Percentiles rank a stretch among this genome's conserved stretches.
Evolutionary conservation across 345 rosid species (phyloP).

Genomic region (Gossypium anomalum): DNA sequence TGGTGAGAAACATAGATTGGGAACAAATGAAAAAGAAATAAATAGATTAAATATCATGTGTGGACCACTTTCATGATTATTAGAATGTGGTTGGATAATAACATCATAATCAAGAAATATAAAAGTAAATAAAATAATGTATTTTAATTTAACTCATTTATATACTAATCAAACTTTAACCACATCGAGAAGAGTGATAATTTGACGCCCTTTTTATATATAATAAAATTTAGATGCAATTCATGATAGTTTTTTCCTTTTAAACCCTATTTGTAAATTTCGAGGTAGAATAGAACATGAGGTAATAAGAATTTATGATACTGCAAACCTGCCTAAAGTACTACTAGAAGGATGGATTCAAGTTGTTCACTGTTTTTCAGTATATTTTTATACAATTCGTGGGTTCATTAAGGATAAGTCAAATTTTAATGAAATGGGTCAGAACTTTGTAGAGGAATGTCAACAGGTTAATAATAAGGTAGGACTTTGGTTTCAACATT

Average conservation of each 20-base stretch:
- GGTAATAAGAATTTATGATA: background rate
- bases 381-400: background rate
- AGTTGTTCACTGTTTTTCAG: background rate
- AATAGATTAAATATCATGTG: background rate
- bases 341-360: background rate
- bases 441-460: conserved; percentile 10
- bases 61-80: conserved; percentile 8
- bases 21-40: background rate
- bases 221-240: background rate
- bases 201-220: background rate
- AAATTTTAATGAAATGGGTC: conserved; percentile 1
- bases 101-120: conserved; percentile 1
- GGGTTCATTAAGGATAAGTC: conserved; percentile 1
- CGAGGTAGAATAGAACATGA: background rate
- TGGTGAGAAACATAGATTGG: background rate
- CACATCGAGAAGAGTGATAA: background rate
- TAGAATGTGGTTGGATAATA: conserved; percentile 5
- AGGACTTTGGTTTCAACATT: background rate
- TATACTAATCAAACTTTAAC: background rate
- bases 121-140: background rate
- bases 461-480: conserved; percentile 1
- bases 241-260: background rate
- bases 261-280: background rate
- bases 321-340: too few relatives aligned
- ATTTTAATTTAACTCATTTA: background rate